These are phyloP conservation scores for Cytospora chrysosperma DNA, from an alignment of 2,329 filamentous ascomycete species.

Conservation along the genomic window DNA sequence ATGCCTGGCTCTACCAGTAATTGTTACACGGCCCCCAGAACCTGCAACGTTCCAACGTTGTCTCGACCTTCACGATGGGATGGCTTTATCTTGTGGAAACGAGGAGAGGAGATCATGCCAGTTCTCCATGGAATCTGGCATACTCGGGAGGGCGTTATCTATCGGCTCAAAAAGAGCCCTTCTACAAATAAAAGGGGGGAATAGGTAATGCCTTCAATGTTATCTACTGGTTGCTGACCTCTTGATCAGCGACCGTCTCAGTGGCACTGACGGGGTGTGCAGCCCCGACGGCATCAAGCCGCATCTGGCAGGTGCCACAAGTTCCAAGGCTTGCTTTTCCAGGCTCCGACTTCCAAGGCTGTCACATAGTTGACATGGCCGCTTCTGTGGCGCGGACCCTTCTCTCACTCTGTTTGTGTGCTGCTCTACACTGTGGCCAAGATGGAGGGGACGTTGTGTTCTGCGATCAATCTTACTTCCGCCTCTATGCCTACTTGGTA, in stretches of 20 bases:
- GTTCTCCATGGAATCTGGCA: neutral
- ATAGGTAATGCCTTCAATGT: neutral
- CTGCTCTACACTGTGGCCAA: neutral
- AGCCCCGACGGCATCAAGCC: neutral
- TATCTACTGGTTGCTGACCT: neutral
- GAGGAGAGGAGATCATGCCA: neutral
- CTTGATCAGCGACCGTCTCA: neutral
- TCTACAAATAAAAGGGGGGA: no score
- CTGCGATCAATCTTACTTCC: neutral
- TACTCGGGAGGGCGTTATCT: no score
- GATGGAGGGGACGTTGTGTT: neutral
- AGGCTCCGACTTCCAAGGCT: neutral
- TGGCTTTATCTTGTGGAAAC: neutral
- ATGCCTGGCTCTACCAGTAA: no score
- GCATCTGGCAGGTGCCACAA: constrained; percentile 1
- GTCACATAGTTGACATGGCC: no score
- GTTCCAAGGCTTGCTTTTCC: neutral
- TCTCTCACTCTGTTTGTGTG: neutral
- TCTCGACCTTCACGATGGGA: no score
- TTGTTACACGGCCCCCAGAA: no score
- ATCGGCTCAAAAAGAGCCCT: no score
- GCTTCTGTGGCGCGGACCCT: no score
- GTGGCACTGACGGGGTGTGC: neutral
- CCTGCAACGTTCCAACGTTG: no score
- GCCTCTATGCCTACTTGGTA: neutral